Evolutionary conservation across 176 grass and related monocot genomes (phyloP), one percentile per base, ranked within the genome.

Genomic region (Bromus sterilis): DNA sequence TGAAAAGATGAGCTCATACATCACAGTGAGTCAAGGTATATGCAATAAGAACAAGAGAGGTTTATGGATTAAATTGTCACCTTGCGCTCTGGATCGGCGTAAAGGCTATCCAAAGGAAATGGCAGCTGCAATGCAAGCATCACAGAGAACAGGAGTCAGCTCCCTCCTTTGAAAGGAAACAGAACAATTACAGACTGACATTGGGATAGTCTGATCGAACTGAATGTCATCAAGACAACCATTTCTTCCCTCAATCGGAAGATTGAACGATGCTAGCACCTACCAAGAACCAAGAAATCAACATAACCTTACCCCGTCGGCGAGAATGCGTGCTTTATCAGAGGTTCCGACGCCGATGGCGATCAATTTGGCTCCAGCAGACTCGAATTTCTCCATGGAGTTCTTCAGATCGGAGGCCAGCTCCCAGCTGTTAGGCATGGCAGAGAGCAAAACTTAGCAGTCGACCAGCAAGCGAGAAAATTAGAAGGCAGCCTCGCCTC

Each of bases 61-160:
- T n/a, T n/a, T n/a, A 41, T 62, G 71, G 56, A 48, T 13, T 11
- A 42, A 15, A 4, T 20, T 4, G 2, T 71, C 65, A 98, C 95
- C 95, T 98, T 94, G 32, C 95, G 90, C 12, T 95, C 90, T 3
- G 95, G 92, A 29, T 98, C 92, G 4, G 95, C 90, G 83, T 98
- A 98, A 66, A 98, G 76, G 84, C 60, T 89, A n/a, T 98, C 92
- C 18, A 70, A 11, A 69, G 93, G 96, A 89, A 95, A 95, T 1
- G 96, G 96, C 51, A 95, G 75, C 93, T 95, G 90, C 60, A 74
- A 18, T 11, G 61, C 5, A 26, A 4, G 0, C 37, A 65, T 71
- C 15, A 29, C 63, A 84, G 43, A 44, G 53, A 51, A 11, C 49
- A 6, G 7, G 0, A 51, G 66, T 82, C 61, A 80, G 49, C 35